Percentiles rank a stretch among this genome's conserved stretches.
Evolutionary conservation across 768 basidiomycete species (phyloP).

Genomic region (Mycena floridula): DNA sequence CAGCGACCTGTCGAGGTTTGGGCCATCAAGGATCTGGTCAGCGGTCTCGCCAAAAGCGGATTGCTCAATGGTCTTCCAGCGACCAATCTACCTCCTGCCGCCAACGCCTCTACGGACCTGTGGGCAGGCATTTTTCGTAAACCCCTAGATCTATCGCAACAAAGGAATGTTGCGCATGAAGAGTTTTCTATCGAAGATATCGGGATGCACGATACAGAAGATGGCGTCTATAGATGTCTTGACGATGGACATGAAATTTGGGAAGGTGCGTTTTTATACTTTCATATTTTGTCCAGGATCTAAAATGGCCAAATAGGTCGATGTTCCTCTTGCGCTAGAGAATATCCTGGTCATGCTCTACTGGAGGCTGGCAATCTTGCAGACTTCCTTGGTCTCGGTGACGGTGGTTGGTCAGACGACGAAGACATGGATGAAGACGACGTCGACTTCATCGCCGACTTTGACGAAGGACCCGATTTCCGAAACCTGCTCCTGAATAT

Average conservation of each 20-base stretch:
- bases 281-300: too few species aligned
- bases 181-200: slow-evolving; percentile 26
- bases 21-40: slow-evolving; percentile 62
- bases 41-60: slow-evolving; percentile 43
- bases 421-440: slow-evolving; percentile 28
- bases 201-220: slow-evolving; percentile 68
- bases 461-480: slow-evolving; percentile 21
- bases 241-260: slow-evolving; percentile 78
- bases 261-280: too few species aligned
- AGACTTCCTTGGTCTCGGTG: slow-evolving; percentile 22
- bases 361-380: slow-evolving; percentile 5
- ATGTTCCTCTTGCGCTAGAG: slow-evolving; percentile 57
- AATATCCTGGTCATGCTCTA: slow-evolving; percentile 53
- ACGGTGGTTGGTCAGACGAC: slow-evolving; percentile 27
- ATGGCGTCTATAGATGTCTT: slow-evolving; percentile 73
- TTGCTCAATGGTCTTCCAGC: slow-evolving; percentile 30
- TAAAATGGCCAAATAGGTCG: too few species aligned
- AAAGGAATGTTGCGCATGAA: neutral
- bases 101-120: slow-evolving; percentile 34
- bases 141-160: slow-evolving; percentile 19
- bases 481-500: slow-evolving; percentile 9
- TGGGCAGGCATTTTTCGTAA: slow-evolving; percentile 61
- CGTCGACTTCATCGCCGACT: slow-evolving; percentile 19
- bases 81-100: slow-evolving; percentile 13
- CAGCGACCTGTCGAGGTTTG: slow-evolving; percentile 68